phyloP scores from a whole-genome alignment of 2,329 filamentous ascomycete genomes.

The Pestalotiopsis fici region DNA sequence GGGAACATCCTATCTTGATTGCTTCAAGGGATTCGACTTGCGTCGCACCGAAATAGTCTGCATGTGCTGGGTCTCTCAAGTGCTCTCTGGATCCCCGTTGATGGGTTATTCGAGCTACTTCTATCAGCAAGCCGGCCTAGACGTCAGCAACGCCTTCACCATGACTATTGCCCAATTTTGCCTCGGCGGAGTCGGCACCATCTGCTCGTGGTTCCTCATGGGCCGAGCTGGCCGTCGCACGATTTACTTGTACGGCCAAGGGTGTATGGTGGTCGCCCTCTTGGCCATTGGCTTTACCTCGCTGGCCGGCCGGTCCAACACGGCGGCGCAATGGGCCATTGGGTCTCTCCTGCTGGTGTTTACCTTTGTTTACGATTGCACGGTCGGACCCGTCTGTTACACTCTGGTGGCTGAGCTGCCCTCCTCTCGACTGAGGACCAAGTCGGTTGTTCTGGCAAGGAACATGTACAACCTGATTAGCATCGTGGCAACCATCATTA shows the following conservation, averaged over 20 bases:
- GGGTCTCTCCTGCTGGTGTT: constrained; percentile 39
- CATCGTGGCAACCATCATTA: constrained; percentile 33
- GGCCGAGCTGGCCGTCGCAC: constrained; percentile 33
- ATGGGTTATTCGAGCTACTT: constrained; percentile 31
- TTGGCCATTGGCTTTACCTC: constrained; percentile 36
- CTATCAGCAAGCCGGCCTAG: constrained; percentile 27
- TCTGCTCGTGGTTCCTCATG: constrained; percentile 34
- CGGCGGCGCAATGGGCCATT: constrained; percentile 22
- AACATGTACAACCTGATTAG: constrained; percentile 39
- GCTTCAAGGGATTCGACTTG: constrained; percentile 36
- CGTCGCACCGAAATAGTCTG: constrained; percentile 31
- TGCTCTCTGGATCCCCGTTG: constrained; percentile 17
- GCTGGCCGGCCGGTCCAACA: constrained; percentile 11
- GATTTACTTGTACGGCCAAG: constrained; percentile 33
- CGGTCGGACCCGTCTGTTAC: constrained; percentile 42
- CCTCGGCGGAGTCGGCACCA: constrained; percentile 35
- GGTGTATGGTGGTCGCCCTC: constrained; percentile 31
- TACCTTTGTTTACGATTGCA: constrained; percentile 40
- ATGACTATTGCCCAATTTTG: constrained; percentile 30
- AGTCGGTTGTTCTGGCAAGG: constrained; percentile 14
- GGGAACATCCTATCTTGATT: constrained; percentile 35
- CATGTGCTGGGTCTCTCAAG: constrained; percentile 23
- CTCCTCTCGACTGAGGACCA: constrained; percentile 33
- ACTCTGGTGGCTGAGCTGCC: constrained; percentile 42
- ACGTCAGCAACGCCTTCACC: constrained; percentile 18